A percentile compares a stretch with the other conserved stretches of the same genome.
Evolutionary conservation across 75 land plant genomes (phyloP).

Genomic region (Cunninghamia lanceolata): DNA sequence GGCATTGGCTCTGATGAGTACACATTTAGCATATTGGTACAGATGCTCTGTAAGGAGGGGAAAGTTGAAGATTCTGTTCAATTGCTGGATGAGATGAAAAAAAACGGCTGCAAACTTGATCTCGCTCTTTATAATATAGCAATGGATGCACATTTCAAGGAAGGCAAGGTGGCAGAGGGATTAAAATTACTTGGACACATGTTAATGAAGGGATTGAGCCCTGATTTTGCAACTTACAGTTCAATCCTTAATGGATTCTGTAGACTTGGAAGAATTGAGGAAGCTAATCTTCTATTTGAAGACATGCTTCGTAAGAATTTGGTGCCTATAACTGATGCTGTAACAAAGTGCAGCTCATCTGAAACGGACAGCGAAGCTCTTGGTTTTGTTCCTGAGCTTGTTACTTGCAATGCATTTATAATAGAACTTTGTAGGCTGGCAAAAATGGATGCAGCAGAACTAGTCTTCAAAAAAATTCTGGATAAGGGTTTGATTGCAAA

Average conservation of each 20-base stretch:
- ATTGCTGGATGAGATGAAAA: conserved; percentile 28
- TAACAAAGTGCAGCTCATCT: conserved; percentile 17
- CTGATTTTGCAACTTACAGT: conserved; percentile 31
- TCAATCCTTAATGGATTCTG: conserved; percentile 43
- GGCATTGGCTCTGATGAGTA: conserved; percentile 41
- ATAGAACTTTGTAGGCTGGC: conserved; percentile 32
- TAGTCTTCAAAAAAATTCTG: conserved; percentile 32
- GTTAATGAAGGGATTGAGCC: conserved; percentile 35
- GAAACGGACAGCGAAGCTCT: conserved; percentile 33
- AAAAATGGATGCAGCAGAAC: conserved; percentile 25
- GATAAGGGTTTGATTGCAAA: conserved; percentile 28
- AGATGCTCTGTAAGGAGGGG: conserved; percentile 25
- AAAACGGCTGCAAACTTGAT: conserved; percentile 26
- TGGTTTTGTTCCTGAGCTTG: conserved; percentile 43
- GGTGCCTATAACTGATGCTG: conserved; percentile 36
- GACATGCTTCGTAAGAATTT: conserved; percentile 51
- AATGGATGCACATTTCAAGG: conserved; percentile 55
- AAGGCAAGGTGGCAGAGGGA: conserved; percentile 48
- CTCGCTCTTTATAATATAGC: conserved; percentile 35
- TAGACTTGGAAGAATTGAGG: conserved; percentile 15
- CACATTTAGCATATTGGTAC: conserved; percentile 44
- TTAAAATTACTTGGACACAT: conserved; percentile 37
- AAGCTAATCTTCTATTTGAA: conserved; percentile 26
- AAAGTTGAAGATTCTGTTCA: conserved; percentile 25
- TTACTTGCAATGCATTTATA: conserved; percentile 55